A percentile compares a stretch with the other conserved stretches of the same genome.
These are phyloP conservation scores for Lodderomyces orthopsilosis DNA, from an alignment of 1,139 yeast species.

Conservation along the genomic window DNA sequence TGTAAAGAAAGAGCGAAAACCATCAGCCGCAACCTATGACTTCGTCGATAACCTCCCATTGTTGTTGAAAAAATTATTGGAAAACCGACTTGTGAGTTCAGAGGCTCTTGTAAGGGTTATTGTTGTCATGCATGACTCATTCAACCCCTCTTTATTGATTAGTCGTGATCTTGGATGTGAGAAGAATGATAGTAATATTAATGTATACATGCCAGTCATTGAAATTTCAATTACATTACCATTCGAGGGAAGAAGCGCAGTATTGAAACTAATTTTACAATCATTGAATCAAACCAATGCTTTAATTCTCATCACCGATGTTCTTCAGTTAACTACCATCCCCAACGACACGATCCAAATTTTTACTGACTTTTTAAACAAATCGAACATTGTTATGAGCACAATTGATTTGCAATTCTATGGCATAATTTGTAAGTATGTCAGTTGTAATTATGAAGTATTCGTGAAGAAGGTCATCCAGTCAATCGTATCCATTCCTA, in stretches of 20 bases:
- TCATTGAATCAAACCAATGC: conserved; percentile 24
- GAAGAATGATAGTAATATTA: conserved; percentile 6
- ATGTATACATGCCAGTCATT: conserved; percentile 14
- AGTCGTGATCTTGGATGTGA: conserved; percentile 6
- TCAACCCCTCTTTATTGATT: conserved; percentile 21
- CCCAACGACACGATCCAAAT: not conserved
- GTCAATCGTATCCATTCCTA: conserved; percentile 27
- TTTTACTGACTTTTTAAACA: not conserved
- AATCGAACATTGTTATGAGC: conserved; percentile 13
- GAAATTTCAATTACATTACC: conserved; percentile 15
- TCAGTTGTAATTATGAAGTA: conserved; percentile 21
- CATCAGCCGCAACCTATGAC: conserved; percentile 29
- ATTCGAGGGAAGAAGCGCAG: conserved; percentile 19
- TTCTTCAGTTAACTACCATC: conserved; percentile 7
- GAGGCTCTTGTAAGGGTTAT: conserved; percentile 14
- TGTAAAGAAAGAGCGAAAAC: conserved; percentile 28
- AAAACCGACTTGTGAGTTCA: conserved; percentile 16
- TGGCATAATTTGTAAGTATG: conserved; percentile 25
- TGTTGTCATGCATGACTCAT: conserved; percentile 28
- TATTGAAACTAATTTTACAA: conserved; percentile 22
- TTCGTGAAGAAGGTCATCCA: conserved; percentile 37
- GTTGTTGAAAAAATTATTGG: conserved; percentile 23
- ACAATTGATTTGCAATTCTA: conserved; percentile 22
- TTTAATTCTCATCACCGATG: conserved; percentile 20
- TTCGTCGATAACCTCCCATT: conserved; percentile 32